These are phyloP conservation scores for Ceratocystis colombiana DNA, from an alignment of 2,329 filamentous ascomycete genomes.

Conservation along the genomic window DNA sequence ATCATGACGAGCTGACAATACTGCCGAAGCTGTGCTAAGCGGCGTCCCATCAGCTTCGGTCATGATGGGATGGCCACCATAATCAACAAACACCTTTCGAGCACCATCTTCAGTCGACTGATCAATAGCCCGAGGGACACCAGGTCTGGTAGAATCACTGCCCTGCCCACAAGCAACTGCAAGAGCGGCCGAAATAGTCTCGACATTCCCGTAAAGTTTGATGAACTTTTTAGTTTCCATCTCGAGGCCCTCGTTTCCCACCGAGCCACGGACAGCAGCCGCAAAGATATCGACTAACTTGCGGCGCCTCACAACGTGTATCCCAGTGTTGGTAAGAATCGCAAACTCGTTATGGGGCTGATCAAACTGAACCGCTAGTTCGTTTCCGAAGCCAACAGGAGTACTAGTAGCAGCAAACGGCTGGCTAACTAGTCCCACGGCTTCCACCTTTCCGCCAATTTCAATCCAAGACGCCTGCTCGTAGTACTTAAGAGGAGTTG, in stretches of 20 bases:
- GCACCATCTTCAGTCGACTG: slow-evolving; percentile 78
- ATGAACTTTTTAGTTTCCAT: slow-evolving; percentile 75
- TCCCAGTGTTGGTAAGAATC: slow-evolving; percentile 79
- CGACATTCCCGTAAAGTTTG: slow-evolving; percentile 72
- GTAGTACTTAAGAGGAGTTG: slow-evolving; percentile 51
- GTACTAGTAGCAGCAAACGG: slow-evolving; percentile 59
- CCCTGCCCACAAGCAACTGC: slow-evolving; percentile 94
- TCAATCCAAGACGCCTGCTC: slow-evolving; percentile 76
- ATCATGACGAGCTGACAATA: slow-evolving; percentile 78
- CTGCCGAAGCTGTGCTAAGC: slow-evolving; percentile 68
- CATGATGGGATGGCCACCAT: slow-evolving; percentile 75
- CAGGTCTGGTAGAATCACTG: slow-evolving; percentile 54
- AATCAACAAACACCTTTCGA: slow-evolving; percentile 80
- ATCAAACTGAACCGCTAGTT: slow-evolving; percentile 93
- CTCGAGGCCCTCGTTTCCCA: slow-evolving; percentile 70
- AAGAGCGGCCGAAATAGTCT: slow-evolving; percentile 80
- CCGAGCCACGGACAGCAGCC: slow-evolving; percentile 60
- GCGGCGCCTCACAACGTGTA: slow-evolving; percentile 74
- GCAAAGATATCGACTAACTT: slow-evolving; percentile 89
- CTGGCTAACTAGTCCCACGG: slow-evolving; percentile 64
- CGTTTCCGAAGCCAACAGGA: slow-evolving; percentile 80
- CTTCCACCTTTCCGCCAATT: slow-evolving; percentile 62
- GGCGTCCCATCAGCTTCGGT: slow-evolving; percentile 65
- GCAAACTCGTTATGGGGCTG: slow-evolving; percentile 72
- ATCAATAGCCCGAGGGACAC: slow-evolving; percentile 68